Evolutionary conservation across 768 basidiomycete species (phyloP).

Genomic region (Psilocybe sp.): DNA sequence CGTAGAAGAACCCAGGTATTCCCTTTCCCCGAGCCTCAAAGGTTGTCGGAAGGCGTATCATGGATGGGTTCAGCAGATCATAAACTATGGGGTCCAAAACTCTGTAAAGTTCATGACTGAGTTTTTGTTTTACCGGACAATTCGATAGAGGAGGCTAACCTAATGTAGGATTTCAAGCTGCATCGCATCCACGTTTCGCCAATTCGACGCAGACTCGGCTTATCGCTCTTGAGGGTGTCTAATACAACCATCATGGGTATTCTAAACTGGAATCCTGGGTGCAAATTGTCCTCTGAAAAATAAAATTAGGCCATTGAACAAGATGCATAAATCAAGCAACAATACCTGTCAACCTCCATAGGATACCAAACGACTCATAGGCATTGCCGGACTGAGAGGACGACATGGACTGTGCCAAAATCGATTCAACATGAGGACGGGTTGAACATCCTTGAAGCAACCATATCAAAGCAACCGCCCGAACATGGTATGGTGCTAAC

Average conservation of each 20-base stretch:
- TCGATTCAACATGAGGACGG: slow-evolving; percentile 70
- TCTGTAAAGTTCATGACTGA: slow-evolving; percentile 38
- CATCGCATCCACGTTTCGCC: slow-evolving; percentile 99
- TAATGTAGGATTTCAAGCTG: slow-evolving; percentile 85
- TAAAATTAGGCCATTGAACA: slow-evolving; percentile 3
- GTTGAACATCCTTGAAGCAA: slow-evolving; percentile 56
- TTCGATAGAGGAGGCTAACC: slow-evolving; percentile 46
- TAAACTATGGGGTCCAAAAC: slow-evolving; percentile 85
- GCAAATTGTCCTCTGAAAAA: slow-evolving; percentile 66
- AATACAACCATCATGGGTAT: slow-evolving; percentile 86
- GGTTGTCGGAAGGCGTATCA: slow-evolving; percentile 48
- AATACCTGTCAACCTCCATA: slow-evolving; percentile 88
- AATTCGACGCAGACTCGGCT: slow-evolving; percentile 69
- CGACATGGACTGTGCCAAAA: slow-evolving; percentile 71
- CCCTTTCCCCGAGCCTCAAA: slow-evolving; percentile 63
- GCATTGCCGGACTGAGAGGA: slow-evolving; percentile 47
- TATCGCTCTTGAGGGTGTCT: slow-evolving; percentile 75
- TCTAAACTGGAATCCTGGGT: slow-evolving; percentile 82
- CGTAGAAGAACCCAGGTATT: slow-evolving; percentile 65
- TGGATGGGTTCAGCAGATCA: slow-evolving; percentile 70
- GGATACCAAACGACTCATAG: slow-evolving; percentile 86
- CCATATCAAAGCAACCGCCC: slow-evolving; percentile 84
- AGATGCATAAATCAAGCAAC: neutral
- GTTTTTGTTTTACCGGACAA: neutral
- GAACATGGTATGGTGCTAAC: slow-evolving; percentile 71